Evolutionary conservation across 495 filamentous ascomycete genomes (phyloP).

Genomic region (Tuber aestivum): DNA sequence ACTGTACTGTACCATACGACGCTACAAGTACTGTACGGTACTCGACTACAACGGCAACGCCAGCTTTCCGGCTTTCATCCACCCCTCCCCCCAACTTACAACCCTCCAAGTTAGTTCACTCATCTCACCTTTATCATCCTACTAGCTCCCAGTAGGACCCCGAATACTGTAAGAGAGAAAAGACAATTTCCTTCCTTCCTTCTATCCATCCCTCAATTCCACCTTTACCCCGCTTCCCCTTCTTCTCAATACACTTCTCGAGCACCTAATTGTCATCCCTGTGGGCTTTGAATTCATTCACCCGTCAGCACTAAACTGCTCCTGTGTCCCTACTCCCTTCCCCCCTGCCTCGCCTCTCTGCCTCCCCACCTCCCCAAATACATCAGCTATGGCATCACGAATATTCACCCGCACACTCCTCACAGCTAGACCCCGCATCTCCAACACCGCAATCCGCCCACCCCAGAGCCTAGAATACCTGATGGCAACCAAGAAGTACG

Average conservation of each 20-base stretch:
- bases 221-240: not conserved
- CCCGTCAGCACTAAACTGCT: not conserved
- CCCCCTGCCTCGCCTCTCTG: not conserved
- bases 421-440: not conserved
- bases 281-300: not conserved
- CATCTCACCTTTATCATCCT: not conserved
- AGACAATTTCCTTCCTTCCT: not conserved
- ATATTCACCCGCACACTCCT: constrained; percentile 4
- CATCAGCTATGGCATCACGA: constrained; percentile 4
- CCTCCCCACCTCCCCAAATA: not conserved
- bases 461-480: not conserved
- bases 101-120: not conserved
- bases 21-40: too few relatives aligned
- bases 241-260: not conserved
- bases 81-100: not conserved
- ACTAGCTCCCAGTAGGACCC: not conserved
- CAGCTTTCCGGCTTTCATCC: not conserved
- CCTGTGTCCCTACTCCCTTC: not conserved
- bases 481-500: constrained; percentile 1
- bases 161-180: constrained; percentile 1
- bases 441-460: not conserved
- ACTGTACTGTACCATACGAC: too few relatives aligned
- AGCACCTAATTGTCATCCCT: not conserved
- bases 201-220: not conserved
- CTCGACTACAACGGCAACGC: not conserved